These are phyloP conservation scores for Rhizophlyctis rosea DNA, from an alignment of 192 early-diverging fungal genomes.

Conservation along the genomic window DNA sequence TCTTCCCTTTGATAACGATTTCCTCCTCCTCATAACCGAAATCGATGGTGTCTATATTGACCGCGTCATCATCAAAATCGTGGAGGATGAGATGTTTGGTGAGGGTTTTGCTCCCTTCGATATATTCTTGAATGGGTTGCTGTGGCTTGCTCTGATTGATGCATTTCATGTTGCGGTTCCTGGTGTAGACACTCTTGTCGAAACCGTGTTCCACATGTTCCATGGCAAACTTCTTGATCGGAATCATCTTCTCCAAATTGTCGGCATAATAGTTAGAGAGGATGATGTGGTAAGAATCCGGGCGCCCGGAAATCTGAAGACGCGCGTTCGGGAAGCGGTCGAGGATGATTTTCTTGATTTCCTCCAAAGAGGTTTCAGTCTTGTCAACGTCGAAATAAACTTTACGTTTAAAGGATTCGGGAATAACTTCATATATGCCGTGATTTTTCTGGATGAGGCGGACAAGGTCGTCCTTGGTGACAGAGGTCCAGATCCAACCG, in stretches of 20 bases:
- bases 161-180: conserved; percentile 14
- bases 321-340: conserved; percentile 9
- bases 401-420: neutral
- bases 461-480: neutral
- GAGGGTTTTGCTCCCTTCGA: conserved; percentile 2
- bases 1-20: neutral
- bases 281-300: conserved; percentile 11
- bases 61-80: conserved; percentile 21
- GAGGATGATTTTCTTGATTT: conserved; percentile 10
- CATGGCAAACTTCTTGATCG: neutral
- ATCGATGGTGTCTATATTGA: conserved; percentile 10
- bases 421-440: conserved; percentile 12
- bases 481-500: conserved; percentile 8
- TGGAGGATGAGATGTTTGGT: conserved; percentile 14
- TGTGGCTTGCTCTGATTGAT: conserved; percentile 20
- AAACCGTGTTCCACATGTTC: conserved; percentile 8
- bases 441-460: neutral
- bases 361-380: neutral
- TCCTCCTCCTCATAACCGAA: conserved; percentile 4
- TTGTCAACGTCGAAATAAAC: conserved; percentile 24
- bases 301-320: conserved; percentile 15
- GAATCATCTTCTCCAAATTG: neutral
- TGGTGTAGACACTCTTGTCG: conserved; percentile 12
- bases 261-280: conserved; percentile 20
- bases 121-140: conserved; percentile 9